Conservation (phyloP, 2,329 filamentous ascomycete species). For the Tolypocladium nubicola region DNA sequence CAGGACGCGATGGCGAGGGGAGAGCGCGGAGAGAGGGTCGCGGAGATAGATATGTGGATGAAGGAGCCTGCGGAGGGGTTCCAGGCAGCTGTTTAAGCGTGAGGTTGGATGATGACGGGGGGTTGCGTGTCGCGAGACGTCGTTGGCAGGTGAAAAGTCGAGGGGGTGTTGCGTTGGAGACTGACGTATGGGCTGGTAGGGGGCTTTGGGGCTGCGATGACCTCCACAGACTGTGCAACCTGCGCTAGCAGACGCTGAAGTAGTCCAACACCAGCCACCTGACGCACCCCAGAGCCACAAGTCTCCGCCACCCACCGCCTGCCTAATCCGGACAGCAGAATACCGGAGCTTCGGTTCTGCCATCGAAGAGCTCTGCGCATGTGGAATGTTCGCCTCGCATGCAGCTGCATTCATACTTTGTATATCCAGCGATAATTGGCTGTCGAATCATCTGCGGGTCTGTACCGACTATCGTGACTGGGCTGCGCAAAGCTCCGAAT, state of each 20-base stretch:
- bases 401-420: background rate
- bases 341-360: background rate
- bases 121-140: conserved; percentile 1
- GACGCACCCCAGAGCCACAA: background rate
- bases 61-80: background rate
- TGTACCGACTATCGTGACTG: background rate
- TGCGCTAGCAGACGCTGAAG: background rate
- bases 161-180: background rate
- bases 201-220: background rate
- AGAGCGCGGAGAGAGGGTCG: background rate
- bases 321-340: background rate
- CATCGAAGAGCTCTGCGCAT: background rate
- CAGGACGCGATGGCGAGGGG: background rate
- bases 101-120: background rate
- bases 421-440: background rate
- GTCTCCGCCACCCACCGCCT: background rate
- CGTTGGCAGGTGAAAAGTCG: conserved; percentile 2
- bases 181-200: conserved; percentile 2
- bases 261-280: background rate
- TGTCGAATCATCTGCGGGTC: background rate
- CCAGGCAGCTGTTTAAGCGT: conserved; percentile 3
- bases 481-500: background rate
- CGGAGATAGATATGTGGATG: background rate
- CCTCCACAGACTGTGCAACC: background rate
- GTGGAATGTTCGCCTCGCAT: background rate